Evolutionary conservation across 2,329 filamentous ascomycete genomes (phyloP).

Genomic region (Penicillium rolfsii): DNA sequence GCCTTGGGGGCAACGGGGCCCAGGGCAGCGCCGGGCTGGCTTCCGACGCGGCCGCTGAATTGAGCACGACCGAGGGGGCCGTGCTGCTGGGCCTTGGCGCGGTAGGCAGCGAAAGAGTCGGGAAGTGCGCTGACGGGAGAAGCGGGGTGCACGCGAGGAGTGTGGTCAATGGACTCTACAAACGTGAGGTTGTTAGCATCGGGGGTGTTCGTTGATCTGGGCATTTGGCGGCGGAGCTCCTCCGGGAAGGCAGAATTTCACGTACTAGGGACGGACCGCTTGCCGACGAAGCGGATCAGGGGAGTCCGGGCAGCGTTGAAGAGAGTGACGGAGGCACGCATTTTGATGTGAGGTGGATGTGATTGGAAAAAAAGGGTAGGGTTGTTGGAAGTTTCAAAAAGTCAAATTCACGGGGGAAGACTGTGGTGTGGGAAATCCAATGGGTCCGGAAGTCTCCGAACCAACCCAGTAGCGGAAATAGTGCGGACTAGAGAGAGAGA

Average conservation of each 20-base stretch:
- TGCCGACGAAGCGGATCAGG: conserved; percentile 56
- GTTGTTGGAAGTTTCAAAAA: conserved; percentile 12
- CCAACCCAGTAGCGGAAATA: conserved; percentile 22
- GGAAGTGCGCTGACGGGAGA: conserved; percentile 60
- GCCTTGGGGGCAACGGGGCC: conserved; percentile 71
- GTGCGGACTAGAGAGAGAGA: conserved; percentile 7
- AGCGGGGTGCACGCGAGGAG: conserved; percentile 62
- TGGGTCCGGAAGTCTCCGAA: conserved; percentile 36
- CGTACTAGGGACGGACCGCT: conserved; percentile 51
- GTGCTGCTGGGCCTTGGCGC: conserved; percentile 66
- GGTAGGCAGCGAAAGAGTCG: conserved; percentile 65
- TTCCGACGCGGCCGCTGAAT: conserved; percentile 56
- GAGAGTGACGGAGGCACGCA: conserved; percentile 49
- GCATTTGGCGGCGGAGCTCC: not conserved
- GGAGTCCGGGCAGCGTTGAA: conserved; percentile 49
- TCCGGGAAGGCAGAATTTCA: conserved; percentile 12
- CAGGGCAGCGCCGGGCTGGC: conserved; percentile 67
- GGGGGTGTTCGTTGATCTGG: not conserved
- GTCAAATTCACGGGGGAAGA: conserved; percentile 18
- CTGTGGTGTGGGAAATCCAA: conserved; percentile 31
- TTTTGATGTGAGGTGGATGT: conserved; percentile 32
- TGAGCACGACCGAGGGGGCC: conserved; percentile 57
- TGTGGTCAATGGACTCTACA: conserved; percentile 54
- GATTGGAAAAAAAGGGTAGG: conserved; percentile 10
- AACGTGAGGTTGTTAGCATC: conserved; percentile 19